Base-by-base conservation (phyloP, 768 basidiomycete genomes). In the Boletus insuetus region DNA sequence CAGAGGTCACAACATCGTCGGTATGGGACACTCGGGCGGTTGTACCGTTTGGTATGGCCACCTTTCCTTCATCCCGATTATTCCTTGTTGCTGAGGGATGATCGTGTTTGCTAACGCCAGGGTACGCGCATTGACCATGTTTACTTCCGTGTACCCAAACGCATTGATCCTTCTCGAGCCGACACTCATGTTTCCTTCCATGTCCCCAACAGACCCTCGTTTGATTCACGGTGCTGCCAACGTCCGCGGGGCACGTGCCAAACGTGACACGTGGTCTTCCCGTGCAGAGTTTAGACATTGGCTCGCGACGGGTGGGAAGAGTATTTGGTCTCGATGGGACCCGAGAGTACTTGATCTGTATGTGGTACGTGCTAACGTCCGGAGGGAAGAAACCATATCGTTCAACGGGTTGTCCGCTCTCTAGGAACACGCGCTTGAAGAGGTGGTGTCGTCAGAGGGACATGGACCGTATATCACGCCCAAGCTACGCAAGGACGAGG, bases 101-200 rank as follows among this genome's bases (percentile, higher is more conserved):
- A n/a, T 13, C 24, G 29, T 20, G 22, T 39, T 22, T 1, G 11
- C 13, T 8, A 13, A 35, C 4, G 12, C 3, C 34, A 68, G 68
- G 66, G 26, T 66, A 6, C 45, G 64, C 12, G 55, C 60, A 4
- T 42, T 66, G 19, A 60, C 66, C 41, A 61, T 54, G 41, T 60
- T 68, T 12, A 11, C 47, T 2, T 59, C 51, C 6, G 41, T 17
- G 12, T 55, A 52, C 13, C 63, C 50, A 3, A 48, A 45, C 12
- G 68, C 62, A 2, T 48, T 70, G 12, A 58, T 70, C 37, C 50
- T 70, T 13, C 22, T 70, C 45, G 69, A 70, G 48, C 70, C 69
- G 4, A 72, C 70, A 2, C 26, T 70, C 51, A 68, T 70, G 70
- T 72, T 70, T 38, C 70, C 68, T 22, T 51, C 24, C 14, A 56